phyloP scores from a whole-genome alignment of 305 asterid genomes.

The Solanum chacoense region DNA sequence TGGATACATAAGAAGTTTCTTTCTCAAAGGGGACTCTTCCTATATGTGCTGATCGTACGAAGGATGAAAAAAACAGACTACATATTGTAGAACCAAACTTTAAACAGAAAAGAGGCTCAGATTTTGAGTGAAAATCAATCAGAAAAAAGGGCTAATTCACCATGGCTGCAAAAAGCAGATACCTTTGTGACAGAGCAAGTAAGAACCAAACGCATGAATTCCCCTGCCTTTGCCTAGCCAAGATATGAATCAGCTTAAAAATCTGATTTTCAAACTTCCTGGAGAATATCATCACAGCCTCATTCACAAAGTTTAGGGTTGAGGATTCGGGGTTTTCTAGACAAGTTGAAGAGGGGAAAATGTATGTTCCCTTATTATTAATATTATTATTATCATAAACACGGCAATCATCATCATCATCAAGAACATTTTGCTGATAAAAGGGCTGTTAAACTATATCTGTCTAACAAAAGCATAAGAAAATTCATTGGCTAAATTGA shows the following conservation, averaged over 20 bases:
- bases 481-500: background rate
- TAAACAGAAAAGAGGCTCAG: background rate
- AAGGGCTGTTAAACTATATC: background rate
- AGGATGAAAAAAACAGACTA: background rate
- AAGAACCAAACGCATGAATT: background rate
- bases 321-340: background rate
- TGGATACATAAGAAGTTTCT: background rate
- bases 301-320: background rate
- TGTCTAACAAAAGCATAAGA: background rate
- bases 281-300: background rate
- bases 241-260: background rate
- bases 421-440: background rate
- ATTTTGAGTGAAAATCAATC: background rate
- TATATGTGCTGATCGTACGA: background rate
- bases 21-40: background rate
- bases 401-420: background rate
- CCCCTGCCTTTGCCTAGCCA: slow-evolving; percentile 3
- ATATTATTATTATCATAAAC: background rate
- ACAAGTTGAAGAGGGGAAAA: background rate
- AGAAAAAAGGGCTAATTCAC: background rate
- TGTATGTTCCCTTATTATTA: background rate
- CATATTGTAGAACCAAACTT: background rate
- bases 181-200: background rate
- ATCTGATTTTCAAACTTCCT: background rate
- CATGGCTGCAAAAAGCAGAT: background rate